phyloP scores from a whole-genome alignment of 2,329 filamentous ascomycete species.

The Diaporthe sp. region DNA sequence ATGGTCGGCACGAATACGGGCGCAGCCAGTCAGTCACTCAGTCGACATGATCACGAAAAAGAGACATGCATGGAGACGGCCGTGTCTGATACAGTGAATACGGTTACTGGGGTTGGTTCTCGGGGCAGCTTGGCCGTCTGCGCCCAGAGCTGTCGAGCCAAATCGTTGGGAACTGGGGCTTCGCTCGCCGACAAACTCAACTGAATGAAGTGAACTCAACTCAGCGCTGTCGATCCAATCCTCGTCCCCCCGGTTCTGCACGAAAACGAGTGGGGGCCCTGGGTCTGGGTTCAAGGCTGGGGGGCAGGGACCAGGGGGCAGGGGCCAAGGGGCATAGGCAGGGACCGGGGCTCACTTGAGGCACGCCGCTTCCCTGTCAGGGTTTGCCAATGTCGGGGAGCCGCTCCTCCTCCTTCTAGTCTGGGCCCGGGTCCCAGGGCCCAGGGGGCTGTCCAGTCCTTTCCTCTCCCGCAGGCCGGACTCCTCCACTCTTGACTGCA shows the following conservation, averaged over 20 bases:
- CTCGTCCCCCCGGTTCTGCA: conserved; percentile 33
- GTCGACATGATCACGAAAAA: conserved; percentile 7
- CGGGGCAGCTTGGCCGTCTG: conserved; percentile 8
- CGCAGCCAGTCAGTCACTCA: neutral
- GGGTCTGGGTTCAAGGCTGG: conserved; percentile 20
- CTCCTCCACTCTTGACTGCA: conserved; percentile 41
- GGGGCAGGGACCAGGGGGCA: neutral
- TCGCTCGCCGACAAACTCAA: conserved; percentile 30
- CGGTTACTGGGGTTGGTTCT: neutral
- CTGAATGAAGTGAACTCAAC: conserved; percentile 16
- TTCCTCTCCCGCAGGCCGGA: conserved; percentile 29
- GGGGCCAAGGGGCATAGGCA: neutral
- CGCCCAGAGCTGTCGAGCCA: conserved; percentile 33
- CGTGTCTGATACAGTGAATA: neutral
- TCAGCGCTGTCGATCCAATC: conserved; percentile 32
- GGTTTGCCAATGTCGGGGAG: conserved; percentile 19
- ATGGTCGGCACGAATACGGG: conserved; percentile 28
- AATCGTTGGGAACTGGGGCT: conserved; percentile 25
- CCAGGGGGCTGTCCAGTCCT: conserved; percentile 24
- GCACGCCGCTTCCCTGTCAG: conserved; percentile 21
- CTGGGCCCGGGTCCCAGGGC: conserved; percentile 12
- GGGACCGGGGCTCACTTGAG: neutral
- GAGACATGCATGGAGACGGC: neutral
- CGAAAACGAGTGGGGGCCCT: conserved; percentile 26
- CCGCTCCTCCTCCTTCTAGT: conserved; percentile 23